Percentiles rank a stretch among this genome's conserved stretches.
These are phyloP conservation scores for Paragyromitra xinjiangensis DNA, from an alignment of 495 filamentous ascomycete genomes.

Conservation along the genomic window DNA sequence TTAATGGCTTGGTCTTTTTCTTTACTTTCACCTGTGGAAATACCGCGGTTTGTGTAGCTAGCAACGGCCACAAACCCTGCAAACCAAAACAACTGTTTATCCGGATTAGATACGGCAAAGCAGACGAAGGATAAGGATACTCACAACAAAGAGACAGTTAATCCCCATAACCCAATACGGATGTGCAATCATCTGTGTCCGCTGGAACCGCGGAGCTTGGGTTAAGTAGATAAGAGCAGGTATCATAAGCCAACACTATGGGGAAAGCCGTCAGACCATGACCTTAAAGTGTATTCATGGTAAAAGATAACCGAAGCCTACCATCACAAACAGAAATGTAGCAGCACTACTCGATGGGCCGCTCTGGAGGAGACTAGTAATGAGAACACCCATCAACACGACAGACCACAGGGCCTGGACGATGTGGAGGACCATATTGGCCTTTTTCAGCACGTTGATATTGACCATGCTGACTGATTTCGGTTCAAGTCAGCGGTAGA, in stretches of 20 bases:
- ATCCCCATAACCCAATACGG: slow-evolving; percentile 81
- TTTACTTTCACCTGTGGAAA: slow-evolving; percentile 54
- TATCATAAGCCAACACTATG: slow-evolving; percentile 79
- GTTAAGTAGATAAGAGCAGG: slow-evolving; percentile 84
- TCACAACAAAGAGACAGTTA: slow-evolving; percentile 71
- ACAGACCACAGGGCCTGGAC: slow-evolving; percentile 53
- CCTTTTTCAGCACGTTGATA: slow-evolving; percentile 36
- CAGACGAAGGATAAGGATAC: slow-evolving; percentile 27
- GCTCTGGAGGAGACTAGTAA: slow-evolving; percentile 37
- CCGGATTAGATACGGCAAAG: slow-evolving; percentile 13
- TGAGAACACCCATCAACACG: slow-evolving; percentile 55
- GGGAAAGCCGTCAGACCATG: neutral
- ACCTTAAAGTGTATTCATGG: neutral
- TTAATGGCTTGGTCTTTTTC: slow-evolving; percentile 54
- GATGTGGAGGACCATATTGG: slow-evolving; percentile 47
- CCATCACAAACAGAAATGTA: slow-evolving; percentile 56
- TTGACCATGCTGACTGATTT: slow-evolving; percentile 53
- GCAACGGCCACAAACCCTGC: slow-evolving; percentile 81
- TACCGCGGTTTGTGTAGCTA: slow-evolving; percentile 66
- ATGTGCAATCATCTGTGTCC: slow-evolving; percentile 79
- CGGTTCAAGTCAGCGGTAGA: neutral
- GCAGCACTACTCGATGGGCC: slow-evolving; percentile 49
- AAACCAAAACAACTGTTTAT: slow-evolving; percentile 74
- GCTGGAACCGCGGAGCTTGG: slow-evolving; percentile 84
- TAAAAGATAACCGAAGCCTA: slow-evolving; percentile 29